Percentiles rank a stretch among this genome's conserved stretches.
These are phyloP conservation scores for Fraxinus pennsylvanica DNA, from an alignment of 257 asterid species.

Conservation along the genomic window DNA sequence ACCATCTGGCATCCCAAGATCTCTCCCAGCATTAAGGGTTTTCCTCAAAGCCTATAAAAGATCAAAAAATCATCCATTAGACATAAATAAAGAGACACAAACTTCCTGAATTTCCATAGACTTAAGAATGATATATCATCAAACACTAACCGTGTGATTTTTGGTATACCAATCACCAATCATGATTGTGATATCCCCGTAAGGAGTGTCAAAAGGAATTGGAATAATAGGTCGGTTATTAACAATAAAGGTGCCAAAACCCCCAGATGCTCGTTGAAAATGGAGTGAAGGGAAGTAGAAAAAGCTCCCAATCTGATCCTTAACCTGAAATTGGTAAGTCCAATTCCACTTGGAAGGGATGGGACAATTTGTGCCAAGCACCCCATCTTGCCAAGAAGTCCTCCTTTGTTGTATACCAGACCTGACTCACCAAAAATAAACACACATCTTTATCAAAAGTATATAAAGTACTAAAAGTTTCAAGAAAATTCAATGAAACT, in stretches of 20 bases:
- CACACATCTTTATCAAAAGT: slow-evolving; percentile 19
- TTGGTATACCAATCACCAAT: slow-evolving; percentile 92
- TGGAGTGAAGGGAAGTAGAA: slow-evolving; percentile 89
- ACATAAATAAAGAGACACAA: not conserved
- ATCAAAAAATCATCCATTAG: not conserved
- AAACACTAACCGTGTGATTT: slow-evolving; percentile 85
- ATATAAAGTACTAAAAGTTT: slow-evolving; percentile 1
- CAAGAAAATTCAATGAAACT: not conserved
- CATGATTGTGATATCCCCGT: slow-evolving; percentile 76
- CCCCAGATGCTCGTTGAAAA: slow-evolving; percentile 91
- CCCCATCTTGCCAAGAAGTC: slow-evolving; percentile 91
- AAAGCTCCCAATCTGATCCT: slow-evolving; percentile 95
- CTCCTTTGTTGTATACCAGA: slow-evolving; percentile 89
- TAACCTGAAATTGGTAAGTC: slow-evolving; percentile 93
- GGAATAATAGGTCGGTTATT: slow-evolving; percentile 71
- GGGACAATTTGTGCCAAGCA: slow-evolving; percentile 92
- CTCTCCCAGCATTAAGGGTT: slow-evolving; percentile 71
- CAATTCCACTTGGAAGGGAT: slow-evolving; percentile 97
- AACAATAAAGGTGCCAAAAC: slow-evolving; percentile 69
- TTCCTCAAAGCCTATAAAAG: slow-evolving; percentile 71
- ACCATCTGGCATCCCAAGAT: slow-evolving; percentile 96
- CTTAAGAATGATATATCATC: not conserved
- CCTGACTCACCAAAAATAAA: slow-evolving; percentile 46
- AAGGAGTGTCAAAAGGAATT: slow-evolving; percentile 80
- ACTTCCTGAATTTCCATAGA: slow-evolving; percentile 4